Conservation (phyloP, 1,284 basidiomycete genomes). For the Pyrrhoderma lamaoense region DNA sequence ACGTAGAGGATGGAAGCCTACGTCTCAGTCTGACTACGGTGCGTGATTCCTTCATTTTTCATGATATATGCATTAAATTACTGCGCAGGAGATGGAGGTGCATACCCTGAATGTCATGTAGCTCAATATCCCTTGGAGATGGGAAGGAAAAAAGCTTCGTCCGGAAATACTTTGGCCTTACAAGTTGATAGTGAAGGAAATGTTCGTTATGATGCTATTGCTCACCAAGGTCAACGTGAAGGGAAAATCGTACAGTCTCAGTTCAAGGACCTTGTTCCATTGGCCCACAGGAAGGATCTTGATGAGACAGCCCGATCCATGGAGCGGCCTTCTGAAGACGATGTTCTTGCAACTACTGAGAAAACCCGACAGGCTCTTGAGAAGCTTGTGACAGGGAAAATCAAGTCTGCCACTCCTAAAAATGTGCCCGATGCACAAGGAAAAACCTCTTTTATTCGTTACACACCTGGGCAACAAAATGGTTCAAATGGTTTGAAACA, state of each 20-base stretch:
- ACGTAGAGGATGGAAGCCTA: constrained; percentile 83
- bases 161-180: constrained; percentile 90
- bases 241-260: constrained; percentile 89
- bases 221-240: constrained; percentile 84
- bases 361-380: constrained; percentile 88
- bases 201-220: constrained; percentile 95
- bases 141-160: constrained; percentile 89
- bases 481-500: constrained; percentile 72
- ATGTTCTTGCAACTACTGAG: constrained; percentile 84
- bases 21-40: constrained; percentile 79
- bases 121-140: constrained; percentile 96
- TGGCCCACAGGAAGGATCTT: constrained; percentile 84
- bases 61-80: constrained; percentile 10
- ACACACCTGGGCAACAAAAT: constrained; percentile 88
- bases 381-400: constrained; percentile 90
- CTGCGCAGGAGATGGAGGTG: constrained; percentile 75
- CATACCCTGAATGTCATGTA: constrained; percentile 95
- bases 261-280: constrained; percentile 95
- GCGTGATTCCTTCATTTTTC: constrained; percentile 21
- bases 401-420: constrained; percentile 95
- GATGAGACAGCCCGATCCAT: constrained; percentile 67
- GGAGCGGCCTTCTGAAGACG: constrained; percentile 89
- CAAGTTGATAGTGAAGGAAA: constrained; percentile 97
- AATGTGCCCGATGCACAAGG: constrained; percentile 73
- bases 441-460: constrained; percentile 85